These are phyloP conservation scores for Fraxinus albicans DNA, from an alignment of 305 asterid species.

Conservation along the genomic window DNA sequence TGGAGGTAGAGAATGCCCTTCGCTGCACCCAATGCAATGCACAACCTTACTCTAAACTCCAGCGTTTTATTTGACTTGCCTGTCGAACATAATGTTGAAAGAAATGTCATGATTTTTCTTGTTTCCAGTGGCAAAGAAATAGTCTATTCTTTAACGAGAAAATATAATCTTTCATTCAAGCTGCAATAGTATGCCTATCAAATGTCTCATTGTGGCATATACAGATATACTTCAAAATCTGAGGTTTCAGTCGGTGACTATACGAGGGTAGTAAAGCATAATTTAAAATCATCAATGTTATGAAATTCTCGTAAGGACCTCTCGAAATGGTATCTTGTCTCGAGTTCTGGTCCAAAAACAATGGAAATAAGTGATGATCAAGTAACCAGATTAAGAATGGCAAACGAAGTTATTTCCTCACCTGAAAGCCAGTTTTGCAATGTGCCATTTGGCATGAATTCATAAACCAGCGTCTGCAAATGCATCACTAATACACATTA, in stretches of 20 bases:
- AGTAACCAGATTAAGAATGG: not conserved
- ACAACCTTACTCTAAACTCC: constrained; percentile 43
- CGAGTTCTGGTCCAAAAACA: not conserved
- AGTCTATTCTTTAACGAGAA: not conserved
- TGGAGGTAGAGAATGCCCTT: constrained; percentile 55
- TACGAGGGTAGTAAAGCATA: not conserved
- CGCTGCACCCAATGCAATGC: constrained; percentile 47
- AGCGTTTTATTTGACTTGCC: constrained; percentile 34
- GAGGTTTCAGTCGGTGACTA: not conserved
- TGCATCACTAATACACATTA: constrained; percentile 8
- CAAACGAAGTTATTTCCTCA: constrained; percentile 14
- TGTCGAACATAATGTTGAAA: constrained; percentile 14
- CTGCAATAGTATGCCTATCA: not conserved
- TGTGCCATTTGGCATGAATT: constrained; percentile 51
- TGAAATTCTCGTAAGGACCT: not conserved
- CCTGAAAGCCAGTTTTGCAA: constrained; percentile 55
- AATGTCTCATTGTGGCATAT: not conserved
- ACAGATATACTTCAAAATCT: not conserved
- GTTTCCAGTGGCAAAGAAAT: not conserved
- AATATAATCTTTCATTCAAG: not conserved
- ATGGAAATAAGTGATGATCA: not conserved
- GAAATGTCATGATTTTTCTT: not conserved
- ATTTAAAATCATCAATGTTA: not conserved
- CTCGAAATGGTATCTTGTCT: not conserved
- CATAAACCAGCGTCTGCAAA: constrained; percentile 51